Evolutionary conservation across 139 green algal genomes (phyloP).

Genomic region (Chlorella sp.): DNA sequence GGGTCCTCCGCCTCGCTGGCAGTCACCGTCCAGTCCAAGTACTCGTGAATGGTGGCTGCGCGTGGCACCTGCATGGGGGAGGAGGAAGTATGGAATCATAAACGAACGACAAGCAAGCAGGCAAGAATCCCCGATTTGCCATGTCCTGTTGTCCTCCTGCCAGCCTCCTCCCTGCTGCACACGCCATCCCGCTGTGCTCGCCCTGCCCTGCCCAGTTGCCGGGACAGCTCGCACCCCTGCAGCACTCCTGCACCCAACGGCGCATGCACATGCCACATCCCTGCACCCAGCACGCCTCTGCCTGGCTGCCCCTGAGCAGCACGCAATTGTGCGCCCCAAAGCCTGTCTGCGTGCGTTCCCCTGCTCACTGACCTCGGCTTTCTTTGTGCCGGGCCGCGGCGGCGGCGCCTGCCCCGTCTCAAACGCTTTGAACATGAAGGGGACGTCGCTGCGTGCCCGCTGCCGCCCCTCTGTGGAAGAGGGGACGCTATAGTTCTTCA

Average conservation of each 20-base stretch:
- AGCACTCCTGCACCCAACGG: too few species aligned
- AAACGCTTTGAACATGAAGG: conserved; percentile 94
- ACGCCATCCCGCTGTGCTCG: too few species aligned
- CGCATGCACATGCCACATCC: too few species aligned
- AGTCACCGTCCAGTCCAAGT: conserved; percentile 95
- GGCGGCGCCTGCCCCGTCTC: conserved; percentile 82
- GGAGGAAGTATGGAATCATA: not conserved
- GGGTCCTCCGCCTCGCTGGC: conserved; percentile 66
- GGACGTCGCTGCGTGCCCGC: conserved; percentile 68
- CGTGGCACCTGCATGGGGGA: conserved; percentile 58
- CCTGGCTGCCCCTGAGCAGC: too few species aligned
- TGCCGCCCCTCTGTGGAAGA: conserved; percentile 36
- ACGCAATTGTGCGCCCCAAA: too few species aligned
- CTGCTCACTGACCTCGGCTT: too few species aligned
- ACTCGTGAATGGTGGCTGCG: conserved; percentile 93
- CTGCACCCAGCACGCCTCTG: not conserved
- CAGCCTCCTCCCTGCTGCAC: too few species aligned
- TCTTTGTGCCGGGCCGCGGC: conserved; percentile 62
- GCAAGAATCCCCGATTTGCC: not conserved
- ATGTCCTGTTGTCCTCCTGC: too few species aligned
- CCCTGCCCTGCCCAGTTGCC: too few species aligned
- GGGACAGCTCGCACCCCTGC: too few species aligned
- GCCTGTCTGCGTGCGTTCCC: too few species aligned
- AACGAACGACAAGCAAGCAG: not conserved
- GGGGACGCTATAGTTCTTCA: conserved; percentile 44